Evolutionary conservation across 768 basidiomycete genomes (phyloP), one percentile per base, ranked within the genome.

Genomic region (Tephrocybe sp.): DNA sequence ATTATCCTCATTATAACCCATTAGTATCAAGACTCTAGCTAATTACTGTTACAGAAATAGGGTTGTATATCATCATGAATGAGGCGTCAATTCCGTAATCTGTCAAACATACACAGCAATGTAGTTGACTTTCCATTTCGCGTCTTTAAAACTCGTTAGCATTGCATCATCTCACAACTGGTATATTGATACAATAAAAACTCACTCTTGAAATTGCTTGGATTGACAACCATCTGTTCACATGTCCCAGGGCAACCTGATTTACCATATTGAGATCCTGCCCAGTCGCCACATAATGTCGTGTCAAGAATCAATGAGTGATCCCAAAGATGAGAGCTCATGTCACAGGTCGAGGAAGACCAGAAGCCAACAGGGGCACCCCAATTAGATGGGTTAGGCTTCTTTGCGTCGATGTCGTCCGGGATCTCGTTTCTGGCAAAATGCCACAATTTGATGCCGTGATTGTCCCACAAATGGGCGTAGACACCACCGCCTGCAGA

Each of bases 111-210:
- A 56, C 34, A 59, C 57, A 9, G 78, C 73, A 44, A 84, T 68
- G 56, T 76, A 82, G 56, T 80, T 80, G 62, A 85, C 67, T 55
- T 72, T 71, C 81, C 81, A 84, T 59, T 77, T 66, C 14, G 81
- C 80, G 60, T 68, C 82, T 84, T n/a, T n/a, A 56, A 2, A 20
- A 39, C 53, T 14, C 44, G 18, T 7, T 23, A 54, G 48, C 41
- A n/a, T 21, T 15, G 49, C 20, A n/a, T 28, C 37, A 21, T 51
- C 43, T 30, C 28, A 30, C 28, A 5, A 40, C 4, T 38, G 32
- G 1, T 15, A 42, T 21, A 3, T 43, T 43, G 32, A 12, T 12
- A 30, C 34, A 39, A 20, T 9, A 5, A 21, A n/a, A 3, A 65
- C 72, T 53, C 40, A 76, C 69, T 45, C 20, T 54, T 24, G 63